Conservation (phyloP, 768 basidiomycete genomes). For the Dioszegia hungarica region DNA sequence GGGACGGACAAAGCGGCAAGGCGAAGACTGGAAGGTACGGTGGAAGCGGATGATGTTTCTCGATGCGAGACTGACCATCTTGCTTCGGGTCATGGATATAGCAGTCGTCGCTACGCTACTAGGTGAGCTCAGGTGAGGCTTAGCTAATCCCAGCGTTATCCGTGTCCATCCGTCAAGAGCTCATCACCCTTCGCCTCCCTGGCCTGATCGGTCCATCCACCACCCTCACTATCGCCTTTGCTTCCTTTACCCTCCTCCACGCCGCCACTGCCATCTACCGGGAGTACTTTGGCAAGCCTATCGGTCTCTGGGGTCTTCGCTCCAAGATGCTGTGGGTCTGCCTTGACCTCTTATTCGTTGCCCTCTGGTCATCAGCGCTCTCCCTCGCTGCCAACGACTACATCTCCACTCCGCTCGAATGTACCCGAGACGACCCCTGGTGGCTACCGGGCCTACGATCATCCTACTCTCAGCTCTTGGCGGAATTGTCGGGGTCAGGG, state of each 20-base stretch:
- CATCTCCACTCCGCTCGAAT: conserved; percentile 46
- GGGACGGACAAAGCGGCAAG: conserved; percentile 8
- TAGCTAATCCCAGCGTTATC: conserved; percentile 20
- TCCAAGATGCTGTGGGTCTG: conserved; percentile 50
- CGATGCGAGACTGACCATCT: conserved; percentile 40
- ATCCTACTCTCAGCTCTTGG: conserved; percentile 19
- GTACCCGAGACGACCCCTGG: conserved; percentile 31
- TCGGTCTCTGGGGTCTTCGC: conserved; percentile 48
- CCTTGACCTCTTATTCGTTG: conserved; percentile 46
- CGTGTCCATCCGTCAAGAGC: conserved; percentile 22
- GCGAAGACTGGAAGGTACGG: conserved; percentile 21
- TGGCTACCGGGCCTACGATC: conserved; percentile 32
- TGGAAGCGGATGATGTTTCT: conserved; percentile 29
- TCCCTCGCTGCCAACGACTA: conserved; percentile 43
- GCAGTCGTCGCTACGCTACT: conserved; percentile 23
- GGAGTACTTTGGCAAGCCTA: conserved; percentile 47
- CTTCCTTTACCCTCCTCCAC: conserved; percentile 39
- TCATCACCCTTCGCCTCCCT: conserved; percentile 21
- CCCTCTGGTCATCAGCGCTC: conserved; percentile 42
- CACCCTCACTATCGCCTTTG: conserved; percentile 40
- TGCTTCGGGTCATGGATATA: conserved; percentile 27
- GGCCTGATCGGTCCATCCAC: conserved; percentile 45
- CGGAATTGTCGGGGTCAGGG: not conserved
- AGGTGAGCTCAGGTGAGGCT: conserved; percentile 15
- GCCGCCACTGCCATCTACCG: conserved; percentile 43